These are phyloP conservation scores for Solanum chilense DNA, from an alignment of 257 asterid genomes.

Conservation along the genomic window DNA sequence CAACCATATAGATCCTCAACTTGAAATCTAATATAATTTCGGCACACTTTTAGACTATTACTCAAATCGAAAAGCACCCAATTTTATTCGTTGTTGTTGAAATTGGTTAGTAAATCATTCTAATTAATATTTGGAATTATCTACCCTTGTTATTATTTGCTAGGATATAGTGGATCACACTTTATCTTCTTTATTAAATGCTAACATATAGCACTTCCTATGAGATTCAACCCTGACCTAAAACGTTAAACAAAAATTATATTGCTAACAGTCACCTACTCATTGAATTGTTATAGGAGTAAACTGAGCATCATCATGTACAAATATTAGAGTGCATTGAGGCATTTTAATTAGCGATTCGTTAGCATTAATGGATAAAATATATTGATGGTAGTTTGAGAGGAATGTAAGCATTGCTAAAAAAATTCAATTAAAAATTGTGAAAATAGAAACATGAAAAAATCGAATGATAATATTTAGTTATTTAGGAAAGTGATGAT, in stretches of 20 bases:
- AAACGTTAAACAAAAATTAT: neutral
- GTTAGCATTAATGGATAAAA: neutral
- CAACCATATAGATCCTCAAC: neutral
- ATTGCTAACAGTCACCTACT: neutral
- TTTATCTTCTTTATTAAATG: too few relatives aligned
- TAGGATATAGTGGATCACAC: neutral
- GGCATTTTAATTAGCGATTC: too few relatives aligned
- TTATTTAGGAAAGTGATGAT: neutral
- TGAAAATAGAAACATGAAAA: neutral
- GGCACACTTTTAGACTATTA: too few relatives aligned
- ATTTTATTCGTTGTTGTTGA: too few relatives aligned
- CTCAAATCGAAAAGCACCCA: too few relatives aligned
- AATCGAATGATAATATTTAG: neutral
- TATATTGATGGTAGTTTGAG: neutral
- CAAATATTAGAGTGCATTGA: too few relatives aligned
- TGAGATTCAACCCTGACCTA: neutral
- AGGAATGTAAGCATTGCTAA: neutral
- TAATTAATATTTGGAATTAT: neutral
- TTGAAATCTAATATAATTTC: too few relatives aligned
- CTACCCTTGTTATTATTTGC: neutral
- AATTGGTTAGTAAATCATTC: neutral
- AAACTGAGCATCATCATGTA: neutral
- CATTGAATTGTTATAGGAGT: neutral
- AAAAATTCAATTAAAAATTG: too few relatives aligned
- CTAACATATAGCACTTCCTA: neutral